Evolutionary conservation across 2,329 filamentous ascomycete species (phyloP).

Genomic region (Xylariaceae sp.): DNA sequence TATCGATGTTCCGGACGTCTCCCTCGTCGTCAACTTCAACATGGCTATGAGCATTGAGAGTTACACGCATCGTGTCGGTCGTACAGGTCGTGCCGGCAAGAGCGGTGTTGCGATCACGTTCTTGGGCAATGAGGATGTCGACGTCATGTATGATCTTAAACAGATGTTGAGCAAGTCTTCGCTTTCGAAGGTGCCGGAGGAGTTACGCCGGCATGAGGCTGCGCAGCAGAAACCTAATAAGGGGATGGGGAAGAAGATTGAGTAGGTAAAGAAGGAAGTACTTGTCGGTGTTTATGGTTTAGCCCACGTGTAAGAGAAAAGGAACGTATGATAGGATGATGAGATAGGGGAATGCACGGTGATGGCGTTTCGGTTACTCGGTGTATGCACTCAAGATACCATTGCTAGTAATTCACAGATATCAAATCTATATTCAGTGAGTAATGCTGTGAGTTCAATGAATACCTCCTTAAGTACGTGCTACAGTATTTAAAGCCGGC

Average conservation of each 20-base stretch:
- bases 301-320: too few relatives aligned
- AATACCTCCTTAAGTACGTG: too few relatives aligned
- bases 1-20: slow-evolving; percentile 95
- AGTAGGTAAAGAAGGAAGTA: too few relatives aligned
- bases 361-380: too few relatives aligned
- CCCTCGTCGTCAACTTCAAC: slow-evolving; percentile 96
- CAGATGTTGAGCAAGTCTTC: slow-evolving; percentile 92
- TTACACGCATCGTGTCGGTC: slow-evolving; percentile 94
- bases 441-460: too few relatives aligned
- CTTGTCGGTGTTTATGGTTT: too few relatives aligned
- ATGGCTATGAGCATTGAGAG: slow-evolving; percentile 91
- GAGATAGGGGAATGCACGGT: too few relatives aligned
- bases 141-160: slow-evolving; percentile 90
- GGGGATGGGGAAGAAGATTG: slow-evolving; percentile 27
- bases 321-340: too few relatives aligned
- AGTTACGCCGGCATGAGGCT: slow-evolving; percentile 81
- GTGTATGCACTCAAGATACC: too few relatives aligned
- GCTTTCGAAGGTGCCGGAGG: slow-evolving; percentile 86
- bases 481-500: too few relatives aligned
- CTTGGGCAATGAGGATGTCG: slow-evolving; percentile 81
- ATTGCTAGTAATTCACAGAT: too few relatives aligned
- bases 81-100: slow-evolving; percentile 96
- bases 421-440: too few relatives aligned
- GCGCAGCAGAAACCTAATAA: slow-evolving; percentile 75
- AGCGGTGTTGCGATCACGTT: slow-evolving; percentile 95